Evolutionary conservation across 1,139 yeast species (phyloP).

Genomic region (Hyphopichia pseudoburtonii): DNA sequence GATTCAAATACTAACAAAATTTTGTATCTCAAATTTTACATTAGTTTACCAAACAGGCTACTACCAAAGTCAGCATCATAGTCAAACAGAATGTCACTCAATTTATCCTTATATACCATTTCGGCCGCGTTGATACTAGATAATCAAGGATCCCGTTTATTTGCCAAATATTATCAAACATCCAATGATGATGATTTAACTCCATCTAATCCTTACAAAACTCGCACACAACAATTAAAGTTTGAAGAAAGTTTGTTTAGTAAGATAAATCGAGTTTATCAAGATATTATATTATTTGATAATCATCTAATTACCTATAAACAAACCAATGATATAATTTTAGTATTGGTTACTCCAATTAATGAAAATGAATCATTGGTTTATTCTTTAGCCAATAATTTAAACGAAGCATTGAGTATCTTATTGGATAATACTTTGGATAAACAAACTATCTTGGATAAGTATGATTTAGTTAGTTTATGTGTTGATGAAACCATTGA

Average conservation of each 20-base stretch:
- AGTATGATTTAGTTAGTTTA: constrained; percentile 81
- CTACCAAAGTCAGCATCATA: neutral
- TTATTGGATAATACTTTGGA: constrained; percentile 76
- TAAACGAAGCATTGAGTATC: constrained; percentile 78
- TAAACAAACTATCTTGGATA: constrained; percentile 73
- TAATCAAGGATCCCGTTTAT: constrained; percentile 75
- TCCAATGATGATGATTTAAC: constrained; percentile 14
- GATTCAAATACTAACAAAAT: no score
- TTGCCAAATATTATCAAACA: constrained; percentile 76
- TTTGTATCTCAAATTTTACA: no score
- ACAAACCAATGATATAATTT: constrained; percentile 75
- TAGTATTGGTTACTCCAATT: constrained; percentile 67
- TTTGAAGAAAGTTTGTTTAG: constrained; percentile 73
- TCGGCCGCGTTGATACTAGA: constrained; percentile 79
- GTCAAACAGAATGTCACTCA: constrained; percentile 42
- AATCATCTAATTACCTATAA: constrained; percentile 79
- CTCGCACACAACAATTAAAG: constrained; percentile 63
- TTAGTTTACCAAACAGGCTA: no score
- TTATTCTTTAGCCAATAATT: constrained; percentile 73
- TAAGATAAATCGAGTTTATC: constrained; percentile 77
- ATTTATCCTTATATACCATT: constrained; percentile 74
- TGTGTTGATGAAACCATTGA: constrained; percentile 92
- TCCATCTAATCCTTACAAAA: constrained; percentile 27
- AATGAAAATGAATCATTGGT: constrained; percentile 87
- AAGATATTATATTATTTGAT: constrained; percentile 80